Conservation (phyloP, 352 stramenopile genomes). For the Stephanocyclus meneghinianus region DNA sequence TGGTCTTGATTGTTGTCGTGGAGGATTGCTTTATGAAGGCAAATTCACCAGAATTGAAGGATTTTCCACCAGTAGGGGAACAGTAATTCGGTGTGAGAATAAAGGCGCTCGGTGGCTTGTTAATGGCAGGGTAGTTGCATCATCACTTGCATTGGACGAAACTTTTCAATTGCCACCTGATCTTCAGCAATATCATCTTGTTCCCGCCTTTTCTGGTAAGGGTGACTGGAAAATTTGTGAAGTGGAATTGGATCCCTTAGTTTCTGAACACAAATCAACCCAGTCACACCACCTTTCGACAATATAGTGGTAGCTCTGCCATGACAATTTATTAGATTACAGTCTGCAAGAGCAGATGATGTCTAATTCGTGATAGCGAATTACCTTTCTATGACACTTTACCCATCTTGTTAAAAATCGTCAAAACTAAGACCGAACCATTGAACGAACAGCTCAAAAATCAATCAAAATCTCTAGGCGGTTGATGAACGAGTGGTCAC, state of each 20-base stretch:
- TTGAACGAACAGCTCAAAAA: no score
- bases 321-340: background rate
- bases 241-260: slow-evolving; percentile 48
- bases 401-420: no score
- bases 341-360: background rate
- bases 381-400: no score
- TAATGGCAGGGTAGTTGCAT: slow-evolving; percentile 49
- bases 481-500: background rate
- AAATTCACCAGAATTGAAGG: slow-evolving; percentile 59
- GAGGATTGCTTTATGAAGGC: slow-evolving; percentile 51
- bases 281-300: slow-evolving; percentile 30
- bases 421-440: no score
- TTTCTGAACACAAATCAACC: slow-evolving; percentile 45
- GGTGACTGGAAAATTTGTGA: slow-evolving; percentile 51
- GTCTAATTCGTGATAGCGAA: background rate
- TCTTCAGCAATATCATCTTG: slow-evolving; percentile 51
- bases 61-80: slow-evolving; percentile 35
- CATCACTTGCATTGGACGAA: slow-evolving; percentile 48
- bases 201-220: slow-evolving; percentile 54
- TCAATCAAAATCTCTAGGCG: slow-evolving; percentile 6
- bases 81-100: slow-evolving; percentile 49
- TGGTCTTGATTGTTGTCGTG: slow-evolving; percentile 50
- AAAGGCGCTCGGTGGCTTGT: slow-evolving; percentile 52
- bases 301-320: background rate
- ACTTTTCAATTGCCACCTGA: slow-evolving; percentile 56